Evolutionary conservation across 73 alveolate genomes (phyloP).

Genomic region (Tetrahymena thermophila): DNA sequence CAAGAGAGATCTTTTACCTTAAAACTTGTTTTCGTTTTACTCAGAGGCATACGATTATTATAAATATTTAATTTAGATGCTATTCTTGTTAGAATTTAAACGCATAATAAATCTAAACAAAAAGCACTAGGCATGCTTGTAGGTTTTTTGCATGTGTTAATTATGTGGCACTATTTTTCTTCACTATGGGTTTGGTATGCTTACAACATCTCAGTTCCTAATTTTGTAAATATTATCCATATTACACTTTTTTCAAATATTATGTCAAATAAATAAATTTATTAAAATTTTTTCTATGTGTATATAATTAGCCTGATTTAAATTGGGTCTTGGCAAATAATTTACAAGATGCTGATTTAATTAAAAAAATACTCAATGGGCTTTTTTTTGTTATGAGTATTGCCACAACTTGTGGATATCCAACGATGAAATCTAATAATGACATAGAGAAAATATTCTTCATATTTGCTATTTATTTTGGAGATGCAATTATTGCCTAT

Average conservation of each 20-base stretch:
- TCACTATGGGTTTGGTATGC: not conserved
- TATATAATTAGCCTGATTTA: not conserved
- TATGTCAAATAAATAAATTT: not conserved
- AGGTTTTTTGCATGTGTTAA: not conserved
- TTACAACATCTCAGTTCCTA: not conserved
- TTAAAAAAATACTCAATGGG: not conserved
- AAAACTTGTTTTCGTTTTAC: not conserved
- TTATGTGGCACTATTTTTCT: not conserved
- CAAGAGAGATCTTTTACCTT: not conserved
- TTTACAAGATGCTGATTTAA: not conserved
- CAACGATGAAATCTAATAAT: conserved; percentile 41
- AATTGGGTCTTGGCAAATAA: not conserved
- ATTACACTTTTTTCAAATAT: not conserved
- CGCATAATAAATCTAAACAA: not conserved
- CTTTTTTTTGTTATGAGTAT: conserved; percentile 45
- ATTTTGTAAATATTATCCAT: no score
- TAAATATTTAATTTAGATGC: not conserved
- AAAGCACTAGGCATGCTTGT: not conserved
- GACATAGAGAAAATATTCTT: conserved; percentile 38
- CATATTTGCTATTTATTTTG: conserved; percentile 41
- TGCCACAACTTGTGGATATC: conserved; percentile 48
- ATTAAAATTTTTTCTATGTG: not conserved
- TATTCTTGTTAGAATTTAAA: not conserved
- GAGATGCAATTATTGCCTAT: conserved; percentile 52
- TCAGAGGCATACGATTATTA: not conserved